Evolutionary conservation across 805 yeast species (phyloP), one percentile per base, ranked within the genome.

Genomic region (Cyberlindnera mississippiensis): DNA sequence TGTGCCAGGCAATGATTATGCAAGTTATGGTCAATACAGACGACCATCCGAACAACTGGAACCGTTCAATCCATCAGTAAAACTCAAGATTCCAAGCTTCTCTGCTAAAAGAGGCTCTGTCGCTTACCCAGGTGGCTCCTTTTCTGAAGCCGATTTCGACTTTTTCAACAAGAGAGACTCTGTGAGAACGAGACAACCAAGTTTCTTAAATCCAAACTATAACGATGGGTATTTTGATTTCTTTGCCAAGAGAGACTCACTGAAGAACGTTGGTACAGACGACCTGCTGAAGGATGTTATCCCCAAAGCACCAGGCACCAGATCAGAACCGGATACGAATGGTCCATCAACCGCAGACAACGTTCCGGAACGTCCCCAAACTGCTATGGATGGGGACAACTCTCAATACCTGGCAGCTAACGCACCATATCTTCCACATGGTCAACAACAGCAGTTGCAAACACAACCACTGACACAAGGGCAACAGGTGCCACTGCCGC

Each of bases 41-140:
- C 59, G 77, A 36, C 73, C 71, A n/a, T 67, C 75, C 36, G 78
- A 75, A 49, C 76, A 71, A 38, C 46, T 72, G 37, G 79, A 74
- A 40, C 72, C 76, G 1, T 73, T 72, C 48, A 61, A 66, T 37
- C 66, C 74, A 3, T 57, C 61, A 4, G 41, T 49, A n/a, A 59
- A 62, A 35, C 52, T 63, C 16, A 56, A 52, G 38, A 49, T 39
- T 13, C 59, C 61, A 33, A 50, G 53, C 20, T 57, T 49, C 38
- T 50, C 29, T 13, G 29, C 57, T 4, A 55, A 50, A 22, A 45
- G 43, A 33, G 40, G 44, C 12, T 46, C 56, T 3, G 39, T 32
- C 6, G 27, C 46, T 2, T 51, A 37, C 28, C 34, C 40, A 4
- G 30, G 39, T 17, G 49, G 46, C n/a, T 42, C 55, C 8, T 51